Base-by-base conservation (phyloP, 306 rosid genomes). In the Datisca glomerata region DNA sequence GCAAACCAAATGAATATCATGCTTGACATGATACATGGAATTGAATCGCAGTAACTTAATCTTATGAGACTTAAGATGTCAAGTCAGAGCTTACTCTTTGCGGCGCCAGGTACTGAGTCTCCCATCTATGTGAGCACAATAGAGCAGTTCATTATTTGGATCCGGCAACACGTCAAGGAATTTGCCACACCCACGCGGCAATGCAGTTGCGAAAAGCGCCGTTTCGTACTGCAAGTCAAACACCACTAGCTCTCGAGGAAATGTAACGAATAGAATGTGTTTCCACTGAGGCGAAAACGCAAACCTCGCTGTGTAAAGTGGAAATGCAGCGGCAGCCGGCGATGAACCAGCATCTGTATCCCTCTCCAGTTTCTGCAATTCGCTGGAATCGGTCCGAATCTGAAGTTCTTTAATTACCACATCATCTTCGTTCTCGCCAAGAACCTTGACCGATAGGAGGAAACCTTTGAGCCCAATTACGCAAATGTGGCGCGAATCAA, bases 141-240 rank as follows among this genome's bases (percentile, higher is more conserved):
- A 79, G 27, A 91, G 53, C 56, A 73, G 64, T 32, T 80, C 96
- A 15, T 68, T 68, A 64, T 61, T 71, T 5, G 84, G 86, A 66
- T 91, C 98, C 4, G 98, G 86, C 31, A 91, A 49, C 63, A 91
- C 92, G 18, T 78, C 98, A 3, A 78, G 75, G 57, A 84, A 80
- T 72, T 91, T 91, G 62, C 96, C 80, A 21, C 80, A 76, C 12
- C 94, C 92, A 23, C 92, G 96, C 35, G 96, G 96, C 72, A 85
- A 53, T 12, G 86, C 33, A 6, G 80, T 5, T 9, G 76, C 18
- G 55, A 67, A 84, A 12, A 91, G 64, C 60, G 54, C 56, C 12
- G 76, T 47, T 67, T 81, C 86, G 24, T 91, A 91, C 85, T 81
- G 75, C 72, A 91, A 55, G 65, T 91, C 98, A 47, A 68, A 91